A percentile compares a stretch with the other conserved stretches of the same genome.
These are phyloP conservation scores for Arctium lappa DNA, from an alignment of 129 eudicot species.

Conservation along the genomic window DNA sequence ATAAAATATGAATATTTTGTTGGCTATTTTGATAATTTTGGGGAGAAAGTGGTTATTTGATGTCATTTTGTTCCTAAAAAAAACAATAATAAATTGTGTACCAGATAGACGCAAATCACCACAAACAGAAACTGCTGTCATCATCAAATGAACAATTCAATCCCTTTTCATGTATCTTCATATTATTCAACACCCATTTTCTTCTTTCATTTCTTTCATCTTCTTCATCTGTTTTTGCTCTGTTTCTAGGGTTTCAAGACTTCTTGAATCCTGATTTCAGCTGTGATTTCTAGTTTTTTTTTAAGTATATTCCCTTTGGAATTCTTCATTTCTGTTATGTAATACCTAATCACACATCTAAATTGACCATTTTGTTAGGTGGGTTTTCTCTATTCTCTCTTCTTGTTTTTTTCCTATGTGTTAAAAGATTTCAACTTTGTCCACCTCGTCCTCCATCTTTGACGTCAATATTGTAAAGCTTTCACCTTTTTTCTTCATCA, in stretches of 20 bases:
- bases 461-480: conserved; percentile 7
- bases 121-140: background rate
- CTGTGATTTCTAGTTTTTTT: background rate
- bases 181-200: background rate
- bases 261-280: conserved; percentile 3
- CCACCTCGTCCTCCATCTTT: conserved; percentile 18
- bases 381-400: background rate
- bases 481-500: conserved; percentile 7
- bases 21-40: too few relatives aligned
- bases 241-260: background rate
- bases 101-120: background rate
- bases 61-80: too few relatives aligned
- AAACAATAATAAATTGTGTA: background rate
- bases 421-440: conserved; percentile 17
- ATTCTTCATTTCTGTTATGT: conserved; percentile 19
- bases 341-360: conserved; percentile 2
- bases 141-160: background rate
- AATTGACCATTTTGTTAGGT: conserved; percentile 27
- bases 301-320: background rate
- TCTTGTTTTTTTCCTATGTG: background rate
- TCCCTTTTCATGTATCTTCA: background rate
- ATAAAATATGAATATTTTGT: too few relatives aligned
- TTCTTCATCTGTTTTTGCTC: background rate
- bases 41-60: too few relatives aligned
- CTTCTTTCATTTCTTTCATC: background rate